Evolutionary conservation across 83 land plant species (phyloP).

Genomic region (Diphasiastrum complanatum): DNA sequence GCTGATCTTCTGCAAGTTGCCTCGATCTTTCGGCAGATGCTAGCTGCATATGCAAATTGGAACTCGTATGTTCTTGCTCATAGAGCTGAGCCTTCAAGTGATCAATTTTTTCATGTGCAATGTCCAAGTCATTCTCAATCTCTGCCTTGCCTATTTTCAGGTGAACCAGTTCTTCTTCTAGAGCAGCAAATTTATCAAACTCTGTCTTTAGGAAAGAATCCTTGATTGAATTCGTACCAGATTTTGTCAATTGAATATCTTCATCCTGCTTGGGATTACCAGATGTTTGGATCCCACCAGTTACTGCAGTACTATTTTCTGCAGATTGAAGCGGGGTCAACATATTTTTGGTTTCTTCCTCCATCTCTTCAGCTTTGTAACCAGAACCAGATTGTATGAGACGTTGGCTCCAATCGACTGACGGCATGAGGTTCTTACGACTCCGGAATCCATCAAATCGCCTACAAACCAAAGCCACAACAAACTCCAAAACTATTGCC

Average conservation of each 20-base stretch:
- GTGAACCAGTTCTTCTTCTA: constrained; percentile 44
- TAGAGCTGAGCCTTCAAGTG: background rate
- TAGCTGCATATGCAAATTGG: background rate
- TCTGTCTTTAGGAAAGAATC: constrained; percentile 21
- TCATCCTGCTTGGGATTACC: background rate
- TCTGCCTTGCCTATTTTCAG: constrained; percentile 43
- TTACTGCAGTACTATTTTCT: no score
- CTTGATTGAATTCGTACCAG: constrained; percentile 24
- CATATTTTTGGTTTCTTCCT: no score
- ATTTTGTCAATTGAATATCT: constrained; percentile 27
- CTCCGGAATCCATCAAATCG: no score
- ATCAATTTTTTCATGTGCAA: constrained; percentile 38
- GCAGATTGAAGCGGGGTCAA: no score
- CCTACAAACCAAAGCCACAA: no score
- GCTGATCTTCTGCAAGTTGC: constrained; percentile 11
- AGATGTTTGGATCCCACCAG: constrained; percentile 26
- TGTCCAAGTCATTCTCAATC: constrained; percentile 34
- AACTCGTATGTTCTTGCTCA: background rate
- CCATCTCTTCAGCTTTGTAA: no score
- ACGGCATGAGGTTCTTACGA: no score
- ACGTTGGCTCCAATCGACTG: no score
- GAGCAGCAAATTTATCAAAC: constrained; percentile 11
- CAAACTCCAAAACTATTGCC: no score
- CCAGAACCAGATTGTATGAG: no score
- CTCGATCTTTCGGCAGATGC: constrained; percentile 4